These are phyloP conservation scores for Dothideomycetes sp. DNA, from an alignment of 2,329 filamentous ascomycete species.

Conservation along the genomic window DNA sequence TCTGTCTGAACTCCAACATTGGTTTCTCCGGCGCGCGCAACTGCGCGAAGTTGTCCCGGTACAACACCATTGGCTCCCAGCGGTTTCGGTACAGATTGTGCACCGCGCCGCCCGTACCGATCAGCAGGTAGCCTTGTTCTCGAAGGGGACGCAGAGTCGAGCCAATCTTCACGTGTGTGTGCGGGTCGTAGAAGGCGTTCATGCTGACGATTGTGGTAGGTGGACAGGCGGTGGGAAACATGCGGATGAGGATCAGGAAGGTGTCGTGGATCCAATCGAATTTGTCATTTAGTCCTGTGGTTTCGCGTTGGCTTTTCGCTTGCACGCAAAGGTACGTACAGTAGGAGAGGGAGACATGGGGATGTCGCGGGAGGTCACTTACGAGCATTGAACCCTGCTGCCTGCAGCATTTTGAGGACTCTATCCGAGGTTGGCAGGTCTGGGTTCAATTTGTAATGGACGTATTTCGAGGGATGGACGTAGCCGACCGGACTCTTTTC, in stretches of 20 bases:
- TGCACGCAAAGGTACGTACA: neutral
- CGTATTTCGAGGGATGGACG: slow-evolving; percentile 55
- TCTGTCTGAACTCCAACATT: slow-evolving; percentile 56
- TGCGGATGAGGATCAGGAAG: slow-evolving; percentile 56
- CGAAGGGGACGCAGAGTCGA: slow-evolving; percentile 45
- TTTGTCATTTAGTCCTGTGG: slow-evolving; percentile 14
- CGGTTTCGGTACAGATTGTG: slow-evolving; percentile 60
- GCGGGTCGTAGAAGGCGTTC: slow-evolving; percentile 45
- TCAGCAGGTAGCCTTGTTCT: slow-evolving; percentile 44
- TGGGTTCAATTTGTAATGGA: slow-evolving; percentile 48
- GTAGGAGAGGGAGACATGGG: too few relatives aligned
- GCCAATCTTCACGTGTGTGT: slow-evolving; percentile 48
- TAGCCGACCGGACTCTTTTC: slow-evolving; percentile 54
- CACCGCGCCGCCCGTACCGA: slow-evolving; percentile 51
- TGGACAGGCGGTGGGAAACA: slow-evolving; percentile 56
- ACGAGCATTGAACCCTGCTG: slow-evolving; percentile 43
- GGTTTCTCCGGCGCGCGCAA: slow-evolving; percentile 46
- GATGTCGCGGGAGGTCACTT: too few relatives aligned
- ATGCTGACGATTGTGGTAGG: slow-evolving; percentile 51
- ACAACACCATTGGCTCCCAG: slow-evolving; percentile 54
- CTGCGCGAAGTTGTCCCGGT: slow-evolving; percentile 52
- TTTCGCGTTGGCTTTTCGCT: neutral
- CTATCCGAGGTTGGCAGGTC: slow-evolving; percentile 43
- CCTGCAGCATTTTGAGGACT: slow-evolving; percentile 39
- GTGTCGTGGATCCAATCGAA: slow-evolving; percentile 68